Percentiles rank a stretch among this genome's conserved stretches.
Conservation (phyloP, 192 early-diverging fungal genomes). For the Obelidium mucronatum region DNA sequence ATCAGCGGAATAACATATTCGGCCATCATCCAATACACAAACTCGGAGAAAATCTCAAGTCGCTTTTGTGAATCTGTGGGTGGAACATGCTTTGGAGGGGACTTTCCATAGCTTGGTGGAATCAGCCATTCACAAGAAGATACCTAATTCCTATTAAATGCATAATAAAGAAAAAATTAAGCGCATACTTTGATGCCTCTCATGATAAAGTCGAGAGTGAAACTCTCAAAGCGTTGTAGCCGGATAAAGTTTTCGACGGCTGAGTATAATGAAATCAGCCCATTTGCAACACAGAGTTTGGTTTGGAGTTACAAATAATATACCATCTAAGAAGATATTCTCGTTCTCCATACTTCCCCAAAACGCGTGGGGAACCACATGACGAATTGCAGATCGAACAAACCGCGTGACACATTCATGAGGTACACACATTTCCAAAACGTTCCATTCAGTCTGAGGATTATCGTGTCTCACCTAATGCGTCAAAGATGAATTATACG, state of each 20-base stretch:
- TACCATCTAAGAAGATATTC: constrained; percentile 58
- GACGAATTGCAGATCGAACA: constrained; percentile 25
- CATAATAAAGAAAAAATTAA: constrained; percentile 1
- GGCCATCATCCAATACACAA: constrained; percentile 73
- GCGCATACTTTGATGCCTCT: constrained; percentile 59
- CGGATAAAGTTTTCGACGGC: constrained; percentile 62
- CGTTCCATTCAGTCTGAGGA: background rate
- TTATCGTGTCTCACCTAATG: no score
- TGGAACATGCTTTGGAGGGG: constrained; percentile 40
- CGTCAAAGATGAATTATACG: no score
- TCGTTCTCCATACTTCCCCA: constrained; percentile 70
- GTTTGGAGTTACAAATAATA: background rate
- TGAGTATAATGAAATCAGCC: constrained; percentile 12
- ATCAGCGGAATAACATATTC: constrained; percentile 68
- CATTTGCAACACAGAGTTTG: no score
- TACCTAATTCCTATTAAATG: constrained; percentile 1
- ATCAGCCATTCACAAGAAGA: constrained; percentile 26
- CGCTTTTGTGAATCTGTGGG: constrained; percentile 57
- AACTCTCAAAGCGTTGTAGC: constrained; percentile 65
- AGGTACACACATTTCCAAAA: constrained; percentile 19
- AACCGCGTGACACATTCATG: constrained; percentile 28
- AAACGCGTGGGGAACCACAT: constrained; percentile 68
- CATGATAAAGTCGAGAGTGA: constrained; percentile 62
- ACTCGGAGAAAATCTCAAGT: constrained; percentile 61
- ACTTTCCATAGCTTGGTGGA: background rate